Evolutionary conservation across 495 filamentous ascomycete genomes (phyloP), one percentile per base, ranked within the genome.

Genomic region (Xylaria nigripes): DNA sequence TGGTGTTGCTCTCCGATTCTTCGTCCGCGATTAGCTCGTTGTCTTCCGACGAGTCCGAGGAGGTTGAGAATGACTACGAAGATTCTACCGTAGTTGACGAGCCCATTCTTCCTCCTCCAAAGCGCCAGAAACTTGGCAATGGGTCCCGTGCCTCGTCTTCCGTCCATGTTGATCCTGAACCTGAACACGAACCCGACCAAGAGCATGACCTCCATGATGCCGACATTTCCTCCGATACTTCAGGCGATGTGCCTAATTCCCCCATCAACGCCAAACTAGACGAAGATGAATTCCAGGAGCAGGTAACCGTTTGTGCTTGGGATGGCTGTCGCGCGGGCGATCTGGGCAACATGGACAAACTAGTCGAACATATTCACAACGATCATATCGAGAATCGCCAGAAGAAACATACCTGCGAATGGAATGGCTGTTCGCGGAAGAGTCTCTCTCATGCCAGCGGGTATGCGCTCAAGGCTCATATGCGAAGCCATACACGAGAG

Each of bases 401-500:
- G 45, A 78, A 80, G 60, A 77, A 75, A 52, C 97, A 96, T 68
- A 85, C 86, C 9, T 98, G 93, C 70, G 90, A 97, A 69, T 98
- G 93, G 93, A 80, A 76, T 22, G 91, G 92, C 53, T 98, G 93
- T 66, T 76, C 72, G 50, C 74, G 90, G 45, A 95, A 95, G 73
- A 89, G 90, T 46, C 80, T 88, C 71, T 81, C 87, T 15, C 93
- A 98, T 72, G 91, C 92, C 5, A 95, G 89, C 61, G 94, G 87
- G 10, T 98, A 98, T 72, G 93, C 93, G 13, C 73, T 98, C 56
- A 86, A 90, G 64, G 93, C 94, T 22, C 93, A 98, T 70, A 96
- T 97, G 90, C 72, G 93, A 66, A 95, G 89, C 64, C 93, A 98
- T 71, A 98, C 93, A 1, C 82, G 90, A 67, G 94, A 98, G 74